Evolutionary conservation across 768 basidiomycete genomes (phyloP).

Genomic region (Boletellus ananiceps): DNA sequence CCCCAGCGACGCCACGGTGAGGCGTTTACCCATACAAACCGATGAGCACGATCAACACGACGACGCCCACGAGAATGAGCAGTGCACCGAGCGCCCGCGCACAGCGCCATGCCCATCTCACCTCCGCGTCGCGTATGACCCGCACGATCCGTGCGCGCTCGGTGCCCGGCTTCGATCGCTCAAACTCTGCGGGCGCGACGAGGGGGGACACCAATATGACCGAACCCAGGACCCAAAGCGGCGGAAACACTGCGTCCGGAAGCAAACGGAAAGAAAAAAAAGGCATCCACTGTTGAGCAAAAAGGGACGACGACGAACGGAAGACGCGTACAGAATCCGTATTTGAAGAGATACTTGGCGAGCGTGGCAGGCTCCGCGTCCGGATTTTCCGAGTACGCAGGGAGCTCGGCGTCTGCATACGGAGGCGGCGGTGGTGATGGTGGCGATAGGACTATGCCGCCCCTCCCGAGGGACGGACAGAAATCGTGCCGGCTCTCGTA

Average conservation of each 20-base stretch:
- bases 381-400: constrained; percentile 29
- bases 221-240: constrained; percentile 43
- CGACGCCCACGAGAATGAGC: background rate
- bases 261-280: too few relatives aligned
- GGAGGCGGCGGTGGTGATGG: constrained; percentile 5
- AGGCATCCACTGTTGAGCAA: too few relatives aligned
- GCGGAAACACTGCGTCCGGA: constrained; percentile 39
- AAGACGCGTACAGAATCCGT: constrained; percentile 42
- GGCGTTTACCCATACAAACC: background rate
- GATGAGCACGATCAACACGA: background rate
- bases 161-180: constrained; percentile 31
- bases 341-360: constrained; percentile 46
- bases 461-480: background rate
- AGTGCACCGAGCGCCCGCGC: constrained; percentile 5
- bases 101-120: constrained; percentile 41
- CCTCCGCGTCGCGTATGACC: constrained; percentile 34
- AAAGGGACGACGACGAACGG: background rate
- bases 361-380: constrained; percentile 39
- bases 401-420: constrained; percentile 30
- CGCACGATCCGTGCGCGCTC: constrained; percentile 33
- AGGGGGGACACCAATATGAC: constrained; percentile 40
- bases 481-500: constrained; percentile 32
- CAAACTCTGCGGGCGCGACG: constrained; percentile 28
- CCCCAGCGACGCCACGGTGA: too few relatives aligned
- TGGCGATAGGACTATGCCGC: constrained; percentile 21